Base-by-base conservation (phyloP, 495 filamentous ascomycete genomes). In the Hypoxylon lienhwacheense region DNA sequence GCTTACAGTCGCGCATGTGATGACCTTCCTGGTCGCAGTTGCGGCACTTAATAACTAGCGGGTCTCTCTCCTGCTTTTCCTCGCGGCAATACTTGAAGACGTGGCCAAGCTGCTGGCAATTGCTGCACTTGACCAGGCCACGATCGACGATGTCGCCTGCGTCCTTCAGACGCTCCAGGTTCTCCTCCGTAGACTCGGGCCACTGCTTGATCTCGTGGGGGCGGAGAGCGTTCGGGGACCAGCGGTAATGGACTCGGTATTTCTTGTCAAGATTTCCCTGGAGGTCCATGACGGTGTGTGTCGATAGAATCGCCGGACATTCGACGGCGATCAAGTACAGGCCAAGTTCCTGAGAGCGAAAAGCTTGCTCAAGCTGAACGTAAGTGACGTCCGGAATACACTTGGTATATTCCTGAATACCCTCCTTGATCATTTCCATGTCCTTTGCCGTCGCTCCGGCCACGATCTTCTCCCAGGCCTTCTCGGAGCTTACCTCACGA, bases 71-170 rank as follows among this genome's bases (percentile, higher is more conserved):
- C 1, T 66, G 47, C 59, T 81, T 78, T 48, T 86, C 81, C 68
- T 91, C 74, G 0, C 77, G 65, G 75, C 91, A 96, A 46, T 62
- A 60, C 53, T 82, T 85, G 2, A 71, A 20, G n/a, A 73, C 79
- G 55, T 96, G 91, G 2, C 91, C 91, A 45, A 93, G 61, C 59
- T 91, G 83, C 10, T 75, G 70, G 61, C 90, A 95, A 63, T 88
- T 88, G 16, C 8, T 20, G 68, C 90, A 95, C 66, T 86, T 84
- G 1, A 81, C 75, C 11, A 90, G 63, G 25, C 80, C 77, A 32
- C 85, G 81, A 29, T 88, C 78, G 50, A 86, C 80, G 1, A 83
- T 76, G 37, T 87, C 71, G 7, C 91, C 91, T 26, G 87, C 87
- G 65, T 91, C 78, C 16, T 58, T 70, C 11, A 96, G 78, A 29